phyloP scores from a whole-genome alignment of 768 basidiomycete genomes.

The Mycena olivaceomarginata region DNA sequence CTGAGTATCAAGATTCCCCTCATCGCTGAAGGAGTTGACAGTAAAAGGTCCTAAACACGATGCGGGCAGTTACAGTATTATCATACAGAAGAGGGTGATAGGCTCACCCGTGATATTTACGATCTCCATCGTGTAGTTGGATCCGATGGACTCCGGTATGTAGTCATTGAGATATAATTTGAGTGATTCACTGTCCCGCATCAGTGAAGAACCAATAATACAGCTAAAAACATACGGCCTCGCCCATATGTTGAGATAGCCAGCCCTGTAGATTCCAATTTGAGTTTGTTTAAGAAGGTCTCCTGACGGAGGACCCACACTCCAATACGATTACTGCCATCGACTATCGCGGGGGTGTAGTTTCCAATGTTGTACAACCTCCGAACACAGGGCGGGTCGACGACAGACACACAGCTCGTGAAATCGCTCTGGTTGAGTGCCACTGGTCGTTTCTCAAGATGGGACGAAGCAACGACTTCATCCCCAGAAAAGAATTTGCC shows the following conservation, averaged over 20 bases:
- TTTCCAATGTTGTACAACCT: constrained; percentile 56
- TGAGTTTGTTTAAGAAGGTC: neutral
- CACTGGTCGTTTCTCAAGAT: constrained; percentile 25
- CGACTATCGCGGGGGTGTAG: constrained; percentile 54
- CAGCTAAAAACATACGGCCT: constrained; percentile 12
- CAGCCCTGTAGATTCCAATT: constrained; percentile 32
- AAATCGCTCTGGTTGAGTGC: constrained; percentile 51
- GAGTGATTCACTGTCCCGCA: constrained; percentile 55
- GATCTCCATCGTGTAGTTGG: constrained; percentile 61
- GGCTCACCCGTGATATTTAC: constrained; percentile 58
- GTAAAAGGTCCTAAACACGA: constrained; percentile 31
- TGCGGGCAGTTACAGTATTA: neutral
- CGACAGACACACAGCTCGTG: constrained; percentile 51
- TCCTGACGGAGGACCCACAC: constrained; percentile 45
- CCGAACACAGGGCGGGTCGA: constrained; percentile 62
- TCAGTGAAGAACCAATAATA: constrained; percentile 37
- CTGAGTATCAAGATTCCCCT: constrained; percentile 67
- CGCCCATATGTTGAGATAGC: constrained; percentile 59
- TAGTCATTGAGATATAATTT: constrained; percentile 54
- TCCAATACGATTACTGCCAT: constrained; percentile 58
- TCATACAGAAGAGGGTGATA: neutral
- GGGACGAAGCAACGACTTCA: constrained; percentile 15
- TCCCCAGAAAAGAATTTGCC: constrained; percentile 52
- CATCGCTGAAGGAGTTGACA: neutral
- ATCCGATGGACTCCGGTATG: constrained; percentile 53